Evolutionary conservation across 2,329 filamentous ascomycete genomes (phyloP).

Genomic region (Rhytidhysteron rufulum): DNA sequence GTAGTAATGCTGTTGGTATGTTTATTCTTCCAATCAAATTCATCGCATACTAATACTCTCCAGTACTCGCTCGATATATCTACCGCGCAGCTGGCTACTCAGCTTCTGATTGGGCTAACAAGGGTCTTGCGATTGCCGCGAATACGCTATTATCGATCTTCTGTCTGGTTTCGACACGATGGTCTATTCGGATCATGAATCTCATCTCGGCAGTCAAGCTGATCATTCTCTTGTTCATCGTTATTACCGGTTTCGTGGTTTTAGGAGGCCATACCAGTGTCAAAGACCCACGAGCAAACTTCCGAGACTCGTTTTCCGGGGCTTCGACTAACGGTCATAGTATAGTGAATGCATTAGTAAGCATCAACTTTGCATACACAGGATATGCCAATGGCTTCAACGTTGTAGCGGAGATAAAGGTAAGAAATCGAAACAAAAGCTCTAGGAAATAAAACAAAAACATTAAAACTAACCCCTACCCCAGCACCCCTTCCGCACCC

Average conservation of each 20-base stretch:
- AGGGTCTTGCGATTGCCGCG: slow-evolving; percentile 23
- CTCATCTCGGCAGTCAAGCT: slow-evolving; percentile 51
- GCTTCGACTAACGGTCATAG: slow-evolving; percentile 26
- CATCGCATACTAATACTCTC: neutral
- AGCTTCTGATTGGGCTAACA: slow-evolving; percentile 24
- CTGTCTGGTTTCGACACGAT: slow-evolving; percentile 23
- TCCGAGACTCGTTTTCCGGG: slow-evolving; percentile 22
- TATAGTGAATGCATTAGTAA: slow-evolving; percentile 26
- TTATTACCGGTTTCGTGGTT: slow-evolving; percentile 26
- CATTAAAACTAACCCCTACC: slow-evolving; percentile 1
- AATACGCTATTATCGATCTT: slow-evolving; percentile 22
- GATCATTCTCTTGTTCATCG: slow-evolving; percentile 55
- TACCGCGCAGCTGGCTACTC: slow-evolving; percentile 21
- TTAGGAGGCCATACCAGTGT: slow-evolving; percentile 24
- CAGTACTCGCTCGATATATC: slow-evolving; percentile 26
- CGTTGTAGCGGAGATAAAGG: slow-evolving; percentile 29
- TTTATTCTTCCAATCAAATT: neutral
- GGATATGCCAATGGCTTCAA: slow-evolving; percentile 32
- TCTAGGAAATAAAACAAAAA: too few species aligned
- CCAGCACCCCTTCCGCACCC: slow-evolving; percentile 54
- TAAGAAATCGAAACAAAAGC: slow-evolving; percentile 4
- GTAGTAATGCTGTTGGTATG: slow-evolving; percentile 21
- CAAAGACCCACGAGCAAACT: slow-evolving; percentile 21
- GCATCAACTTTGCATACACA: slow-evolving; percentile 27
- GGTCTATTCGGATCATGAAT: slow-evolving; percentile 26